These are phyloP conservation scores for Ustilago nuda DNA, from an alignment of 1,284 basidiomycete species.

Conservation along the genomic window DNA sequence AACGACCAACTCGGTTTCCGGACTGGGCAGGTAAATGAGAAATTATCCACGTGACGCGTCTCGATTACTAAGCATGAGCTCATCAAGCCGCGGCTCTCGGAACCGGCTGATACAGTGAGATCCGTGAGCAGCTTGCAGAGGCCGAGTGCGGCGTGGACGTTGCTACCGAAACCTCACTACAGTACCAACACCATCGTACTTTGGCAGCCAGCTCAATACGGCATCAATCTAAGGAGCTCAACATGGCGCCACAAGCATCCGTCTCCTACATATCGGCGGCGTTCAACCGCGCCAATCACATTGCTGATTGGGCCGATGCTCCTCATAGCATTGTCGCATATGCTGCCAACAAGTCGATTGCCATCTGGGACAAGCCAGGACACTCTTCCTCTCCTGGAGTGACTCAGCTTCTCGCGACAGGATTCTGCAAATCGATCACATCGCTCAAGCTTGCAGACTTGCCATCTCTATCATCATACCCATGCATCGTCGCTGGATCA, in stretches of 20 bases:
- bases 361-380: slow-evolving; percentile 44
- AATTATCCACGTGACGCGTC: too few species aligned
- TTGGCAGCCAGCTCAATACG: neutral
- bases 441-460: slow-evolving; percentile 49
- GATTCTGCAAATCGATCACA: slow-evolving; percentile 48
- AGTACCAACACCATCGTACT: neutral
- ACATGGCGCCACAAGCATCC: slow-evolving; percentile 33
- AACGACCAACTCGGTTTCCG: too few species aligned
- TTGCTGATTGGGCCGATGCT: slow-evolving; percentile 58
- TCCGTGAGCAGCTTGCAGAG: too few species aligned
- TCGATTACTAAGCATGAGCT: too few species aligned
- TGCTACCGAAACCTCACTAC: neutral
- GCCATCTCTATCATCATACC: neutral
- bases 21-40: too few species aligned
- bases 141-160: too few species aligned
- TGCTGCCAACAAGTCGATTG: slow-evolving; percentile 60
- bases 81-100: too few species aligned
- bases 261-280: slow-evolving; percentile 61
- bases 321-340: slow-evolving; percentile 46
- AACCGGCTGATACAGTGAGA: too few species aligned
- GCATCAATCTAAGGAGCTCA: neutral
- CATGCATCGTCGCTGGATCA: slow-evolving; percentile 49
- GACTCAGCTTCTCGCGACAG: slow-evolving; percentile 42
- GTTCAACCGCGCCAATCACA: slow-evolving; percentile 60
- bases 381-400: slow-evolving; percentile 28